These are phyloP conservation scores for Colletotrichum sp. DNA, from an alignment of 2,329 filamentous ascomycete species.

Conservation along the genomic window DNA sequence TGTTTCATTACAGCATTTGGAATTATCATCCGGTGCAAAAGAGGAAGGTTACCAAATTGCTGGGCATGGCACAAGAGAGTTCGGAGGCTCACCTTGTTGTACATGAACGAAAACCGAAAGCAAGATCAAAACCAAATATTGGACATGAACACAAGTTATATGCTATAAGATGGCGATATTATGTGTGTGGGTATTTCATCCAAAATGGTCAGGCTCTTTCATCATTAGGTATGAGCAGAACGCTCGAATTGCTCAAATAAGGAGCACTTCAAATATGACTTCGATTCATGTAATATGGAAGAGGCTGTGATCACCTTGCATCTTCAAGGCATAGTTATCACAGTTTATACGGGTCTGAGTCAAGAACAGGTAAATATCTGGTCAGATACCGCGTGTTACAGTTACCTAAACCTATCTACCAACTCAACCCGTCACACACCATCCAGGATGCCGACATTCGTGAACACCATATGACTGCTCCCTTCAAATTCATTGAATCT, in stretches of 20 bases:
- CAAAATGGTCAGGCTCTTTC: too few species aligned
- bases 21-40: not conserved
- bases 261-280: too few species aligned
- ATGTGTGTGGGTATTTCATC: too few species aligned
- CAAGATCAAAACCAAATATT: not conserved
- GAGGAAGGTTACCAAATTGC: not conserved
- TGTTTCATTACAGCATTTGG: not conserved
- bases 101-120: too few species aligned
- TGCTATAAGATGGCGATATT: not conserved
- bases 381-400: not conserved
- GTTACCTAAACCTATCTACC: not conserved
- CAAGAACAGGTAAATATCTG: not conserved
- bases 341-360: too few species aligned
- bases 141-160: not conserved
- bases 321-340: too few species aligned
- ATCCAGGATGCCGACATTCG: not conserved
- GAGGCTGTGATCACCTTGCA: too few species aligned
- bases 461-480: not conserved
- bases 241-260: too few species aligned
- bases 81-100: not conserved
- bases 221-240: too few species aligned
- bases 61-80: not conserved
- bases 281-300: too few species aligned
- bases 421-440: not conserved
- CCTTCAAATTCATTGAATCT: too few species aligned